A percentile compares a stretch with the other conserved stretches of the same genome.
phyloP scores from a whole-genome alignment of 2,329 filamentous ascomycete species.

The Pseudocercospora cruenta region DNA sequence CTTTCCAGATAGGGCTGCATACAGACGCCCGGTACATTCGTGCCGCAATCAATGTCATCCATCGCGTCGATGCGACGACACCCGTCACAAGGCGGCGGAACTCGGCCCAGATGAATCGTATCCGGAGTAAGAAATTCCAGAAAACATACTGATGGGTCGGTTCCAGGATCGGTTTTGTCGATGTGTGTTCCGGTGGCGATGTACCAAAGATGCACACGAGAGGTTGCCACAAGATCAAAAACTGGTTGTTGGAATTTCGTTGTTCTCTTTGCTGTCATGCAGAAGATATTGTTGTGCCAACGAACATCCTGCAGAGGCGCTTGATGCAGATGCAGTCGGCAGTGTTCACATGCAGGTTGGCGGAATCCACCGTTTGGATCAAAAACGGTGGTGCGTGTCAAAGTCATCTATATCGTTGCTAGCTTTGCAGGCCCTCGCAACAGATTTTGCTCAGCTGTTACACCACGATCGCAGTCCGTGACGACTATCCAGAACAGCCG shows the following conservation, averaged over 20 bases:
- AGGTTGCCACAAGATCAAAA: not conserved
- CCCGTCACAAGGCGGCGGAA: not conserved
- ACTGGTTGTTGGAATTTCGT: not conserved
- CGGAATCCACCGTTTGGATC: slow-evolving; percentile 1
- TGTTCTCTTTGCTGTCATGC: not conserved
- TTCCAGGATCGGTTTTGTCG: not conserved
- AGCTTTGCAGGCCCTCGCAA: not conserved
- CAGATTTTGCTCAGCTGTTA: not conserved
- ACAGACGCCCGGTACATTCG: not conserved
- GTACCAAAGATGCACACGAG: not conserved
- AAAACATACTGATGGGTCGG: not conserved
- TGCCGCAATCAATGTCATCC: slow-evolving; percentile 1
- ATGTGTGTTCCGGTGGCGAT: not conserved
- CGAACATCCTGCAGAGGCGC: not conserved
- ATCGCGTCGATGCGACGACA: not conserved
- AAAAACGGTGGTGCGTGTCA: not conserved
- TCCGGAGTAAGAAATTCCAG: slow-evolving; percentile 1
- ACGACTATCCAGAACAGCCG: no score
- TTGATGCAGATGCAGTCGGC: slow-evolving; percentile 1
- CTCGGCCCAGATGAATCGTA: not conserved
- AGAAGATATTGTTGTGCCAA: not conserved
- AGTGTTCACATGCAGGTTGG: not conserved
- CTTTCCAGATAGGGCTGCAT: slow-evolving; percentile 5
- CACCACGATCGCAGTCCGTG: not conserved
- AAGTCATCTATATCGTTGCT: not conserved